Evolutionary conservation across 2,329 filamentous ascomycete species (phyloP), one percentile per base, ranked within the genome.

Genomic region (Cyphellophora europaea): DNA sequence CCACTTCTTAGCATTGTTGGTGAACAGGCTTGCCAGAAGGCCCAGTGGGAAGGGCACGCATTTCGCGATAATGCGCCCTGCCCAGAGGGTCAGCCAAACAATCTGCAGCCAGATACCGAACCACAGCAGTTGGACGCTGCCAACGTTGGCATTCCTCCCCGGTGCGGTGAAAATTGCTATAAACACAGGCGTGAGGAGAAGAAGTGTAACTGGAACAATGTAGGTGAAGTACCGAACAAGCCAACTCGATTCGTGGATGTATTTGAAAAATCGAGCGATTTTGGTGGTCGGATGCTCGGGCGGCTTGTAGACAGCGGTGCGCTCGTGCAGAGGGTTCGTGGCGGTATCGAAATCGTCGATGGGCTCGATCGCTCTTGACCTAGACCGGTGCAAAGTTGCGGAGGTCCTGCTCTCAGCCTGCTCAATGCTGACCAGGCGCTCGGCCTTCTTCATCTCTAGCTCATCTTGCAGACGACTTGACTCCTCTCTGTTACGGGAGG

Each of bases 21-120:
- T 91, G 52, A 86, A 79, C 4, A 89, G 65, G 49, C 79, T 84
- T 4, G 85, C 78, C 11, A 82, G 38, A 1, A 80, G 49, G 2
- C 75, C 72, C 27, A 81, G 69, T 0, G 72, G 66, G 48, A 65
- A 73, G 1, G 79, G 79, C 6, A 83, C 63, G 35, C 65, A 67
- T 57, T 82, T 82, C 5, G 78, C 72, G 11, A 79, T 61, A 32
- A 82, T 70, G 51, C 75, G 60, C 35, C 74, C 81, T 13, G 81
- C 79, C 89, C 89, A 96, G 0, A 95, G 67, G 0, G 86, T 86
- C 43, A 89, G 69, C 89, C 89, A 96, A 16, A 95, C 71, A 27
- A 94, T 85, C 57, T 94, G 84, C 12, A 95, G 70, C 89, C 89
- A 96, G 43, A 95, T 86, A 18, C 83, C 83, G 53, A 96, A 95